phyloP scores from a whole-genome alignment of 345 rosid species.

The Euphorbia peplus region DNA sequence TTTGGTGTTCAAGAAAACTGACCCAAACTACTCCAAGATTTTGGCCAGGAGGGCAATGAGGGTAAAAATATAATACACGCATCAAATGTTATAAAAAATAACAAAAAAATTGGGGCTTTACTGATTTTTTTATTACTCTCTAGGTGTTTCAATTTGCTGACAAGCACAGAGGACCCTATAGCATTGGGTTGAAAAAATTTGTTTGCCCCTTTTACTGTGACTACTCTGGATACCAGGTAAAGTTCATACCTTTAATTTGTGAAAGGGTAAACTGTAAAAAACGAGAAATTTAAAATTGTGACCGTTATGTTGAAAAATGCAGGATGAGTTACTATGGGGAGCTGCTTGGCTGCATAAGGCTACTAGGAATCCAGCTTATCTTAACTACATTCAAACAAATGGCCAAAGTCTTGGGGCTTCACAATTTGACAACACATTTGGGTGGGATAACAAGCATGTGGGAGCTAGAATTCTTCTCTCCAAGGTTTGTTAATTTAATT shows the following conservation, averaged over 20 bases:
- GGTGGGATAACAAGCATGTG: constrained; percentile 37
- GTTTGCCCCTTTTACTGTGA: constrained; percentile 61
- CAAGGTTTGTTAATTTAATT: constrained; percentile 9
- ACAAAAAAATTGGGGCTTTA: neutral
- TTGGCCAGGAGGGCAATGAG: constrained; percentile 28
- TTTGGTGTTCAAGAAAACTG: constrained; percentile 30
- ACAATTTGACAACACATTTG: constrained; percentile 31
- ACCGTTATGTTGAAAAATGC: constrained; percentile 1
- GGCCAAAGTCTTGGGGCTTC: constrained; percentile 32
- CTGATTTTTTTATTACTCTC: neutral
- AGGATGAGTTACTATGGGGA: constrained; percentile 36
- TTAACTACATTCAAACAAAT: constrained; percentile 29
- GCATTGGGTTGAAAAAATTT: constrained; percentile 38
- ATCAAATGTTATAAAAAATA: too few species aligned
- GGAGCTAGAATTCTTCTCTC: constrained; percentile 38
- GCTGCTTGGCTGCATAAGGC: constrained; percentile 38
- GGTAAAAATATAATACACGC: constrained; percentile 8
- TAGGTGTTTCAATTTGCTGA: constrained; percentile 63
- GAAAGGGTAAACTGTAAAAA: too few species aligned
- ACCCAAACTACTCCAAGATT: constrained; percentile 29
- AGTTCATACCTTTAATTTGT: neutral
- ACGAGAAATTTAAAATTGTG: neutral
- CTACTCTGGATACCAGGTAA: constrained; percentile 58
- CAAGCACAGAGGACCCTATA: constrained; percentile 54
- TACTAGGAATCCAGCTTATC: constrained; percentile 28